A percentile compares a stretch with the other conserved stretches of the same genome.
Evolutionary conservation across 1,284 basidiomycete species (phyloP).

Genomic region (Coniophora puteana): DNA sequence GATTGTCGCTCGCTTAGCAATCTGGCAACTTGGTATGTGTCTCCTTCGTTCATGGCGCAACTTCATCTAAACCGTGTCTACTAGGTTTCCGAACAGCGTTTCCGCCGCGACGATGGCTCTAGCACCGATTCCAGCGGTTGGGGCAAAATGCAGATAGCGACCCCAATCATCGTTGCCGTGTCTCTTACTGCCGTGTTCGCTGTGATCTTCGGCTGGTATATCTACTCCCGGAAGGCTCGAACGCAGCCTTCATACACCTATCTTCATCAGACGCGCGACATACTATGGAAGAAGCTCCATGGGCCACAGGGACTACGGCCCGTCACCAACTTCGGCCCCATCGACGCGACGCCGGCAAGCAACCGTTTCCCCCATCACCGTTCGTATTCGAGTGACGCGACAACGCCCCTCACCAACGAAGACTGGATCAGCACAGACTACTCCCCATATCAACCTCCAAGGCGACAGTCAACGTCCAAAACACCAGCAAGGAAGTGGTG

Average conservation of each 20-base stretch:
- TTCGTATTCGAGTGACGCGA: slow-evolving; percentile 23
- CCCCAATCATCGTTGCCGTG: slow-evolving; percentile 28
- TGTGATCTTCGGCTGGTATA: slow-evolving; percentile 19
- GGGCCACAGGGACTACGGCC: too few species aligned
- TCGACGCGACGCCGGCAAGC: too few species aligned
- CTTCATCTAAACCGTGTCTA: too few species aligned
- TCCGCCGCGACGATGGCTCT: background rate
- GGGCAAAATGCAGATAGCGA: slow-evolving; percentile 29
- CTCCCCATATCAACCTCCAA: slow-evolving; percentile 3
- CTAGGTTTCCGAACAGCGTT: too few species aligned
- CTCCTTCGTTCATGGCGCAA: too few species aligned
- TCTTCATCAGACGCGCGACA: too few species aligned
- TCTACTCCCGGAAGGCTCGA: background rate
- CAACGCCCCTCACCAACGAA: slow-evolving; percentile 26
- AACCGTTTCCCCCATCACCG: slow-evolving; percentile 15
- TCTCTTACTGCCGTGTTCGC: slow-evolving; percentile 22
- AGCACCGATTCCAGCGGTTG: too few species aligned
- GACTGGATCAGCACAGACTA: background rate
- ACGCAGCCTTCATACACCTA: too few species aligned
- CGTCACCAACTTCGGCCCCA: too few species aligned
- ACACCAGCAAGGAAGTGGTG: slow-evolving; percentile 30
- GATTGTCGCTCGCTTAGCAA: slow-evolving; percentile 3
- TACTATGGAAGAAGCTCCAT: slow-evolving; percentile 16
- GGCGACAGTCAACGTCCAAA: too few species aligned
- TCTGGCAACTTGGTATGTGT: slow-evolving; percentile 19